These are phyloP conservation scores for Myxozyma monticola DNA, from an alignment of 805 yeast species.

Conservation along the genomic window DNA sequence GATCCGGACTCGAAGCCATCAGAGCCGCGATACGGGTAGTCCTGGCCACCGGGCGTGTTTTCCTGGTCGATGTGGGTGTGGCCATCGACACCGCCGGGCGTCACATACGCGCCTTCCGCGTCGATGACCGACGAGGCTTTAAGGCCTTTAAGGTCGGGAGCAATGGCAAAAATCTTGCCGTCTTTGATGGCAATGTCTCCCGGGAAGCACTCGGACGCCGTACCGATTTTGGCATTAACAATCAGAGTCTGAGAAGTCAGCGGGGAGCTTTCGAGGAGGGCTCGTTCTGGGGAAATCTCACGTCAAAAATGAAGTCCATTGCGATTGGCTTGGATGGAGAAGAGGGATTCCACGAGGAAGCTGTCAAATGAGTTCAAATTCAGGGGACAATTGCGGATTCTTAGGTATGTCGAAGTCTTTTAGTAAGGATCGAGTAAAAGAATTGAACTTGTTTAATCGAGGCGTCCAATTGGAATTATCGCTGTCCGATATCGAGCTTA, in stretches of 20 bases:
- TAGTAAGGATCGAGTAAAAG: too few relatives aligned
- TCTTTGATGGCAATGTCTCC: conserved; percentile 43
- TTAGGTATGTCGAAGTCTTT: too few relatives aligned
- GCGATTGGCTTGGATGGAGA: too few relatives aligned
- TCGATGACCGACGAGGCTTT: conserved; percentile 40
- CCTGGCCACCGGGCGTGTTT: conserved; percentile 39
- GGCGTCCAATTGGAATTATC: too few relatives aligned
- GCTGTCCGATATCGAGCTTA: too few relatives aligned
- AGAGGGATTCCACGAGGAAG: too few relatives aligned
- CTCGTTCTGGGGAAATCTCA: too few relatives aligned
- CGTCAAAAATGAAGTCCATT: too few relatives aligned
- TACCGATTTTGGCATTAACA: conserved; percentile 34
- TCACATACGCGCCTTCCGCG: conserved; percentile 50
- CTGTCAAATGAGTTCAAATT: too few relatives aligned
- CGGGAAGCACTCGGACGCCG: conserved; percentile 37
- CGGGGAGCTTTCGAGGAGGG: too few relatives aligned
- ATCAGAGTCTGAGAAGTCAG: conserved; percentile 28
- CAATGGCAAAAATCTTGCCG: conserved; percentile 44
- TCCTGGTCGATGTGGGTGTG: conserved; percentile 53
- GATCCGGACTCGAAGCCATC: conserved; percentile 50
- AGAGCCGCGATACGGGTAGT: conserved; percentile 36
- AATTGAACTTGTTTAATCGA: too few relatives aligned
- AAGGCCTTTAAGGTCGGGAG: conserved; percentile 32
- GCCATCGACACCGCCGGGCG: conserved; percentile 56
- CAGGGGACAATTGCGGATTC: too few relatives aligned